A percentile compares a stretch with the other conserved stretches of the same genome.
Conservation (phyloP, 306 rosid species). For the Prunus armeniaca region DNA sequence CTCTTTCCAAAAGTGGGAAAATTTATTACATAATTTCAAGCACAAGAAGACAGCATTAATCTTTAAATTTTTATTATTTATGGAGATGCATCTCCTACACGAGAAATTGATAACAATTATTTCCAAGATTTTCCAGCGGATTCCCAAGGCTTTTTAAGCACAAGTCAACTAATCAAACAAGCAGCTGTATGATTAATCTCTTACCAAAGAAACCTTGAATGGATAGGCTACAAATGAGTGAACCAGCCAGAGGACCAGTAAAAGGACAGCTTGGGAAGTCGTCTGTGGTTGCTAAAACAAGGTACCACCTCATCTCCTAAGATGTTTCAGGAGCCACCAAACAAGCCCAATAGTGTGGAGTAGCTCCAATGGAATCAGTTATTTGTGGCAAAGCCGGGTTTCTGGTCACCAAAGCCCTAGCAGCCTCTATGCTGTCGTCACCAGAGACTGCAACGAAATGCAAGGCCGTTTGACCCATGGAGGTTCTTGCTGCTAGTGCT, state of each 20-base stretch:
- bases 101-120: not conserved
- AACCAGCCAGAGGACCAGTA: not conserved
- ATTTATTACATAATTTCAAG: too few relatives aligned
- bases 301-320: not conserved
- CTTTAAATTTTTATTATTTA: not conserved
- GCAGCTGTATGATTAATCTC: not conserved
- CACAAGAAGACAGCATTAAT: not conserved
- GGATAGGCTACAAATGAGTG: not conserved
- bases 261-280: not conserved
- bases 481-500: not conserved
- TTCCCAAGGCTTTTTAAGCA: too few relatives aligned
- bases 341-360: not conserved
- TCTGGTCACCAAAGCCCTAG: not conserved
- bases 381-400: not conserved
- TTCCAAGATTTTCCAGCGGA: not conserved
- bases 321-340: not conserved
- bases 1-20: too few relatives aligned
- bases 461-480: not conserved
- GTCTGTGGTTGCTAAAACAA: not conserved
- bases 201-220: not conserved
- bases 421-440: not conserved
- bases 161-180: too few relatives aligned
- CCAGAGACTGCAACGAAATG: not conserved
- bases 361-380: not conserved
- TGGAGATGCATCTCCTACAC: not conserved